A percentile compares a stretch with the other conserved stretches of the same genome.
Conservation (phyloP, 352 stramenopile species). For the Blastocystis hominis region DNA sequence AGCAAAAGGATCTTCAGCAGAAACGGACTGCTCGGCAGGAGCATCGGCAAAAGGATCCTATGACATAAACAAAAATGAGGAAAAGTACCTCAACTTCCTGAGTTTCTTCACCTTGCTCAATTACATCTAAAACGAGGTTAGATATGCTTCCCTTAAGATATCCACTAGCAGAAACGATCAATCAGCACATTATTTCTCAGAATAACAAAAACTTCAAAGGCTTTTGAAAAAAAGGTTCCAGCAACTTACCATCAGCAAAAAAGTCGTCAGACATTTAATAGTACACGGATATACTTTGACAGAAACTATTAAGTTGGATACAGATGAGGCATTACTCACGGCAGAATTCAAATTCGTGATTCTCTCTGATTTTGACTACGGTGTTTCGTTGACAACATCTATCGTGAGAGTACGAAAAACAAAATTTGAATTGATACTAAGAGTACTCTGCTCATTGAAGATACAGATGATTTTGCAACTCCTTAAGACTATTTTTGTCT, state of each 20-base stretch:
- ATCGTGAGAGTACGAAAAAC: too few species aligned
- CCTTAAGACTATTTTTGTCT: too few species aligned
- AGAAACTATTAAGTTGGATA: slow-evolving; percentile 9
- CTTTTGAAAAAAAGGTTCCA: neutral
- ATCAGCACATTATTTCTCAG: neutral
- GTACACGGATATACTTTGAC: neutral
- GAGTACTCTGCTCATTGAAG: too few species aligned
- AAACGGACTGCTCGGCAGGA: neutral
- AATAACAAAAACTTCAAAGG: neutral
- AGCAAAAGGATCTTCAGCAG: slow-evolving; percentile 51
- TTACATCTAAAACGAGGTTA: slow-evolving; percentile 46
- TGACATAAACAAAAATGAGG: neutral
- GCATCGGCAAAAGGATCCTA: slow-evolving; percentile 57
- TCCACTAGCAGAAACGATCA: neutral
- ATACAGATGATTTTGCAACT: too few species aligned
- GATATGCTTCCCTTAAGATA: neutral
- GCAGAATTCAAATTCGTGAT: neutral
- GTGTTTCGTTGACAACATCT: too few species aligned
- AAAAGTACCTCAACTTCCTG: neutral
- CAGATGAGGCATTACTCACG: neutral
- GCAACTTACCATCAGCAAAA: slow-evolving; percentile 53
- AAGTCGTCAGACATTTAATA: slow-evolving; percentile 57
- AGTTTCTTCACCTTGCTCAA: neutral
- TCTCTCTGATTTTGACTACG: too few species aligned
- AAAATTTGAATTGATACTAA: too few species aligned